Base-by-base conservation (phyloP, 768 basidiomycete genomes). In the Mycena rebaudengoi region DNA sequence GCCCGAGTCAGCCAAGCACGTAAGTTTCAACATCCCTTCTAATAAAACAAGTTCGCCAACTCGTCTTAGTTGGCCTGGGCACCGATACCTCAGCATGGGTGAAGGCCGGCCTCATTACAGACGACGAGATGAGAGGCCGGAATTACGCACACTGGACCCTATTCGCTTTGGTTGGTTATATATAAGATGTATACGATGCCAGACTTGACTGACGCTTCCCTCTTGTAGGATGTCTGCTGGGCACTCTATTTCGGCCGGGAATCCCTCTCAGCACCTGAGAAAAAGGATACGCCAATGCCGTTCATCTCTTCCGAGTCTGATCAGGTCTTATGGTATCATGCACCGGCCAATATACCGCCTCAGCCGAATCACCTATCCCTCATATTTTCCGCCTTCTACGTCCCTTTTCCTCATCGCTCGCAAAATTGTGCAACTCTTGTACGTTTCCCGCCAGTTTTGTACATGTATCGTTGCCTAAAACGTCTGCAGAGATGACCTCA, bases 231-330 rank as follows among this genome's bases (percentile, higher is more conserved):
- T 53, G 74, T 79, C 16, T 80, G 76, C 53, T 83, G 81, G 82
- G 80, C 80, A 6, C 71, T 82, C 1, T 82, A 80, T 45, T 78
- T 82, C 49, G 82, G 82, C 8, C 75, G 82, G 13, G 78, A 80
- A 32, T 80, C 75, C 60, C 74, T 70, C 43, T 70, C 79, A 7
- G 65, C 74, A 18, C 73, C 70, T 7, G 43, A 67, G 14, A 51
- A 62, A 51, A 65, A 62, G 21, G 65, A 67, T 25, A 55, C 52
- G 39, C 75, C 76, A 0, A 66, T 79, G 10, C 79, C 80, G 5
- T 77, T 74, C 62, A 75, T 79, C 30, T 71, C 75, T 16, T 65
- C 71, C 3, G 73, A 75, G 26, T 68, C 75, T 45, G 80, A 82
- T 60, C 70, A 71, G 51, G 62, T 70, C 48, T 66, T 71, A 39